A percentile compares a stretch with the other conserved stretches of the same genome.
Conservation (phyloP, 345 rosid genomes). For the Chamaenerion angustifolium region DNA sequence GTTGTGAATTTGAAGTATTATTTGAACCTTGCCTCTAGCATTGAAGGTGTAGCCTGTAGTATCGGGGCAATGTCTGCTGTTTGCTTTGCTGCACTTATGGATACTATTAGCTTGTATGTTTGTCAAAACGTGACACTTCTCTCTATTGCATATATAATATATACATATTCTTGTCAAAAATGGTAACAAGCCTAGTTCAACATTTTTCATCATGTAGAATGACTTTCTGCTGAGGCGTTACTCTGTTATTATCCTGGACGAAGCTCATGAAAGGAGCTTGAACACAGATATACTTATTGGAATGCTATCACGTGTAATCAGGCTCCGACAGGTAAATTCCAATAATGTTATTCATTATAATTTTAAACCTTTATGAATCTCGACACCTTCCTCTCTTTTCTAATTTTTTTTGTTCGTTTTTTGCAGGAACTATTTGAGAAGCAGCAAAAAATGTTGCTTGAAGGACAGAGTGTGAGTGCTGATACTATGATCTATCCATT, state of each 20-base stretch:
- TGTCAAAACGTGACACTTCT: too few relatives aligned
- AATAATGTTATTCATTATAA: slow-evolving; percentile 1
- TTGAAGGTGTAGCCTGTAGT: too few relatives aligned
- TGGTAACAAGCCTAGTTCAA: neutral
- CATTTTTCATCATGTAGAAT: slow-evolving; percentile 30
- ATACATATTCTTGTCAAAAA: neutral
- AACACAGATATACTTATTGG: slow-evolving; percentile 93
- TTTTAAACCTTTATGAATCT: neutral
- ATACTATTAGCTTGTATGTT: too few relatives aligned
- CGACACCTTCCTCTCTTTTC: slow-evolving; percentile 2
- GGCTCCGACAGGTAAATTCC: slow-evolving; percentile 50
- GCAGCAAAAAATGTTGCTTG: slow-evolving; percentile 40
- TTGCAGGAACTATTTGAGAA: slow-evolving; percentile 42
- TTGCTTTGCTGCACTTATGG: too few relatives aligned
- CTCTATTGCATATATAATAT: too few relatives aligned
- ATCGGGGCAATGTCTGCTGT: too few relatives aligned
- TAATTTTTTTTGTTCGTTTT: slow-evolving; percentile 7
- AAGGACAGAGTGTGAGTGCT: slow-evolving; percentile 34
- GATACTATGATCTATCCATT: slow-evolving; percentile 50
- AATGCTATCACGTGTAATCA: slow-evolving; percentile 69
- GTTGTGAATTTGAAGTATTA: neutral
- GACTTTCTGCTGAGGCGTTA: slow-evolving; percentile 67
- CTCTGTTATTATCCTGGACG: slow-evolving; percentile 77
- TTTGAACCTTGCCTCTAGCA: too few relatives aligned
- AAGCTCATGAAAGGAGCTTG: slow-evolving; percentile 93